Evolutionary conservation across 2,329 filamentous ascomycete species (phyloP), one percentile per base, ranked within the genome.

Genomic region (Phyllachora maydis): DNA sequence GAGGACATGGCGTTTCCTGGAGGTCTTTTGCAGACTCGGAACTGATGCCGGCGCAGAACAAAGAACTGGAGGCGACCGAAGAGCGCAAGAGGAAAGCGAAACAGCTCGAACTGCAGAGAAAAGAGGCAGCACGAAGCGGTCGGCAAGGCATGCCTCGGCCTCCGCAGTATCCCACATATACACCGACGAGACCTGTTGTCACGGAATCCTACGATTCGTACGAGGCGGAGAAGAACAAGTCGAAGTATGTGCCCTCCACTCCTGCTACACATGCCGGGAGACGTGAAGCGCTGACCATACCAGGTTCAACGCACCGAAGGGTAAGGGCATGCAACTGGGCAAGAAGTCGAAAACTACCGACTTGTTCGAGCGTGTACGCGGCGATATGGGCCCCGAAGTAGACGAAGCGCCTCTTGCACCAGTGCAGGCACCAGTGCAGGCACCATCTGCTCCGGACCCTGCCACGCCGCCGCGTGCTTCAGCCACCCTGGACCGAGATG

Each of bases 51-150:
- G 16, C 23, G 29, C 44, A 91, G 69, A 98, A 98, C 63, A 98
- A 98, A 58, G 90, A 98, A 51, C 61, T 98, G 36, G 88, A 98
- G 51, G 90, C 88, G 7, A 92, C 77, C 26, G 88, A 98, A 48
- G 88, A 98, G 59, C 78, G 90, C 43, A 98, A 98, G 61, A 68
- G 85, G 39, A 93, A 93, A 54, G 90, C 88, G 24, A 98, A 95
- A 60, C 88, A 98, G 52, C 62, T 98, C 40, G 90, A 98, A 52
- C 77, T 98, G 67, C 88, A 98, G 56, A 78, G 88, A 46, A 98
- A 95, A 55, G 90, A 98, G 45, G 73, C 85, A 39, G 77, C 79
- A 32, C 70, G 85, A 36, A 72, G 59, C 39, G 71, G 71, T 22
- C 70, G 79, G 35, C 54, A 57, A 32, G 40, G 41, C 26, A 58